A percentile compares a stretch with the other conserved stretches of the same genome.
phyloP scores from a whole-genome alignment of 1,284 basidiomycete genomes.

The Wallemia mellicola region DNA sequence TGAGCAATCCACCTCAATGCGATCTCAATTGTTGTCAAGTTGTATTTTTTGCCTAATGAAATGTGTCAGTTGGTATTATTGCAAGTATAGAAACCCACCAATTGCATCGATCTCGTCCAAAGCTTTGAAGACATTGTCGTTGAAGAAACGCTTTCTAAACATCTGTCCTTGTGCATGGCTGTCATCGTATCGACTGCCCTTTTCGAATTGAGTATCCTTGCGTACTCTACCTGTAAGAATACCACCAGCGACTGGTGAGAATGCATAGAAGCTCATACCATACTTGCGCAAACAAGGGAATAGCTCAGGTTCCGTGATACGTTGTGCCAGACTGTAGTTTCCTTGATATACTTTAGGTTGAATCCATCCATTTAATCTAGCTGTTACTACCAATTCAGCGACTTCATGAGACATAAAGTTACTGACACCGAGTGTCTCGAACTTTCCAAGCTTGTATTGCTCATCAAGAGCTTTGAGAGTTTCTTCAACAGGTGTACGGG shows the following conservation, averaged over 20 bases:
- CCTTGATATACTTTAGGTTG: conserved; percentile 39
- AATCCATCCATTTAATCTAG: conserved; percentile 25
- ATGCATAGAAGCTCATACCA: conserved; percentile 30
- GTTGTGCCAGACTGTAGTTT: conserved; percentile 20
- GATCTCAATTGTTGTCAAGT: conserved; percentile 12
- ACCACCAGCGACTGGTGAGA: conserved; percentile 15
- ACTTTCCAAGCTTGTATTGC: conserved; percentile 13
- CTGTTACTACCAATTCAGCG: conserved; percentile 29
- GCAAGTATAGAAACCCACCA: too few species aligned
- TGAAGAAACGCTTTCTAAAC: neutral
- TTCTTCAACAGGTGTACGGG: conserved; percentile 20
- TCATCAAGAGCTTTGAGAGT: conserved; percentile 20
- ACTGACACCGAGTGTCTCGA: neutral
- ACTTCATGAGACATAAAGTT: conserved; percentile 17
- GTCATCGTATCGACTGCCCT: neutral
- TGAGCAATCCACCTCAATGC: conserved; percentile 15
- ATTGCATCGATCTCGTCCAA: neutral
- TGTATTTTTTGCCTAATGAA: conserved; percentile 5
- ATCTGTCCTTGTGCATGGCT: neutral
- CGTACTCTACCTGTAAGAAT: conserved; percentile 6
- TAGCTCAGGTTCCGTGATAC: conserved; percentile 28
- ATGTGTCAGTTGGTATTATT: too few species aligned
- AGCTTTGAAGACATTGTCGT: neutral
- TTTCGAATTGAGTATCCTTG: neutral
- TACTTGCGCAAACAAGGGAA: conserved; percentile 31